These are phyloP conservation scores for Hypomontagnella monticulosa DNA, from an alignment of 495 filamentous ascomycete species.

Conservation along the genomic window DNA sequence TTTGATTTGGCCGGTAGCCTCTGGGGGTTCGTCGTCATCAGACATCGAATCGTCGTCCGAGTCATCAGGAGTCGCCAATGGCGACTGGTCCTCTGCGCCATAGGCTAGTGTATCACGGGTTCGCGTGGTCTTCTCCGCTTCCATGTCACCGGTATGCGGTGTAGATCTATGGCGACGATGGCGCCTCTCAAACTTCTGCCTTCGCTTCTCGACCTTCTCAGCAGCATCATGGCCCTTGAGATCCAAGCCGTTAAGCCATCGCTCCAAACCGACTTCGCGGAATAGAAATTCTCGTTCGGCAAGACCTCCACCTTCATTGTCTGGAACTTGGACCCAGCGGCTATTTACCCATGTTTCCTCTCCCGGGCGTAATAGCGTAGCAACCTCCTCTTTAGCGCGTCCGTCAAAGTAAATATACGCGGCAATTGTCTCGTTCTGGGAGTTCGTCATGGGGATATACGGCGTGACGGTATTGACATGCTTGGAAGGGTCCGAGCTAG, in stretches of 20 bases:
- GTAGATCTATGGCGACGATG: constrained; percentile 70
- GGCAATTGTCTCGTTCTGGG: constrained; percentile 93
- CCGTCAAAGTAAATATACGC: constrained; percentile 99
- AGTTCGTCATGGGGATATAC: constrained; percentile 88
- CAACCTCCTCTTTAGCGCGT: constrained; percentile 93
- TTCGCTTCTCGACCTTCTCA: constrained; percentile 85
- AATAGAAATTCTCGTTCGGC: constrained; percentile 98
- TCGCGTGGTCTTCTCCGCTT: constrained; percentile 56
- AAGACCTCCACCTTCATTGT: constrained; percentile 89
- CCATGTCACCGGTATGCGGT: constrained; percentile 59
- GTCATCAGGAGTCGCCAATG: constrained; percentile 77
- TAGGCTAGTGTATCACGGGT: constrained; percentile 73
- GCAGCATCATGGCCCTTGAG: constrained; percentile 85
- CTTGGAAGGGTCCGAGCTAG: constrained; percentile 51
- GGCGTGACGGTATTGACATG: constrained; percentile 72
- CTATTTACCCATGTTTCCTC: constrained; percentile 99
- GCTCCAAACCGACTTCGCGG: constrained; percentile 93
- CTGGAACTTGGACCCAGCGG: constrained; percentile 93
- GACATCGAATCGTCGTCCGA: constrained; percentile 79
- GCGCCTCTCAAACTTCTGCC: constrained; percentile 88
- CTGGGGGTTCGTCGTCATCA: constrained; percentile 88
- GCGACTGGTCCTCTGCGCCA: constrained; percentile 74
- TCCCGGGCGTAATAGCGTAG: constrained; percentile 88
- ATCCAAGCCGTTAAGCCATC: constrained; percentile 95
- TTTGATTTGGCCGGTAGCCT: constrained; percentile 97